Evolutionary conservation across 2,329 filamentous ascomycete genomes (phyloP), one percentile per base, ranked within the genome.

Genomic region (Geosmithia putterillii): DNA sequence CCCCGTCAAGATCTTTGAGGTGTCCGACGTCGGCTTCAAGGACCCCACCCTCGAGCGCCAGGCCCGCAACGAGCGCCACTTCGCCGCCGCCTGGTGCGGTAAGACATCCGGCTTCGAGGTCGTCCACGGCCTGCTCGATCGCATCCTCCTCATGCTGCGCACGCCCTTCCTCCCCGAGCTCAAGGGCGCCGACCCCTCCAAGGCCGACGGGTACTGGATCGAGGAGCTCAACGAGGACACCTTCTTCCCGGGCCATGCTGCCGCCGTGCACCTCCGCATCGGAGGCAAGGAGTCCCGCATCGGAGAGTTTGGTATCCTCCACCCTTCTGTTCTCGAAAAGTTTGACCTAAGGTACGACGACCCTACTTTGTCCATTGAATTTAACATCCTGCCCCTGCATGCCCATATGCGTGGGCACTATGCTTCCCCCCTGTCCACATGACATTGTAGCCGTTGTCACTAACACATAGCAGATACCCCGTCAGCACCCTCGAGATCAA

Each of bases 401-500:
- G 22, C n/a, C n/a, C n/a, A n/a, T n/a, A n/a, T n/a, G n/a, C n/a
- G n/a, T n/a, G n/a, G n/a, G n/a, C n/a, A n/a, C 10, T 25, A 7
- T 10, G 10, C 23, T 25, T 25, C 23, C 10, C 10, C 23, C 6
- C 23, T 25, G 7, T 25, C 23, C 23, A 7, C 6, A 7, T 7
- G 10, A 7, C 23, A 25, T 10, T 10, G 28, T 14, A 12, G 10
- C 28, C 15, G 6, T 32, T 32, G 21, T 50, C 43, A 48, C 50
- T 51, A 50, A 57, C 48, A 49, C 17, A 9, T 40, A 18, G 21
- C 55, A 83, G 79, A 70, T 90, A 89, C 70, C 90, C 92, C 37
- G 88, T 94, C 54, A 95, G 88, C 66, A 88, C 86, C 38, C 67
- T 98, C 52, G 92, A 98, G 70, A 76, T 98, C 60, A 95, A 96